Percentiles rank a stretch among this genome's conserved stretches.
These are phyloP conservation scores for Ascochyta rabiei DNA, from an alignment of 2,329 filamentous ascomycete genomes.

Conservation along the genomic window DNA sequence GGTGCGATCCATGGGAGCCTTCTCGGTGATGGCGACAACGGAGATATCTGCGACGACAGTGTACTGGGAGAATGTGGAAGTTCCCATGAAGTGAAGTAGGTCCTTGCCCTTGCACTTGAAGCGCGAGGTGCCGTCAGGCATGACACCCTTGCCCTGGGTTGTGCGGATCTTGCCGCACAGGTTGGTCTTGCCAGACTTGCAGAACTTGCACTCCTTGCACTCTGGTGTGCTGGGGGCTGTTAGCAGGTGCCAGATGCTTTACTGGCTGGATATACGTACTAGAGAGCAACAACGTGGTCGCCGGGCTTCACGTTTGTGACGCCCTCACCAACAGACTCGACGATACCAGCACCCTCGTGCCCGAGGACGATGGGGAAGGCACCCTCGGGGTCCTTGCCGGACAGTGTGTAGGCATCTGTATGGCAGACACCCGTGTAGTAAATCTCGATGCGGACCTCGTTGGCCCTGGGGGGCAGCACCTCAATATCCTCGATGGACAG, in stretches of 20 bases:
- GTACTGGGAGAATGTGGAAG: constrained; percentile 98
- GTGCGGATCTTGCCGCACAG: constrained; percentile 98
- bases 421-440: constrained; percentile 99
- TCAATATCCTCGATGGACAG: constrained; percentile 90
- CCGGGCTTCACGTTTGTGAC: constrained; percentile 93
- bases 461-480: constrained; percentile 83
- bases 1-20: constrained; percentile 93
- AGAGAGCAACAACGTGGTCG: constrained; percentile 72
- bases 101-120: constrained; percentile 96
- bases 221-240: constrained; percentile 77
- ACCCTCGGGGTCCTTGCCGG: constrained; percentile 91
- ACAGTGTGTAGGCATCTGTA: constrained; percentile 73
- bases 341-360: constrained; percentile 52
- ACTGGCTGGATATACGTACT: constrained; percentile 40
- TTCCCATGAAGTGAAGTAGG: constrained; percentile 98
- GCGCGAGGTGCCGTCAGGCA: constrained; percentile 95
- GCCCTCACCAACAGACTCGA: constrained; percentile 76
- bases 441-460: constrained; percentile 96
- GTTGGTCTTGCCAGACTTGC: constrained; percentile 99
- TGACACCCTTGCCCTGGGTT: constrained; percentile 92
- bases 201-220: constrained; percentile 99
- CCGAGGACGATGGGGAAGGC: constrained; percentile 53
- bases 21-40: constrained; percentile 87
- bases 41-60: constrained; percentile 99
- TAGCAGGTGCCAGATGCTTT: constrained; percentile 14